Percentiles rank a stretch among this genome's conserved stretches.
These are phyloP conservation scores for Suhomyces coccinellae DNA, from an alignment of 1,139 yeast genomes.

Conservation along the genomic window DNA sequence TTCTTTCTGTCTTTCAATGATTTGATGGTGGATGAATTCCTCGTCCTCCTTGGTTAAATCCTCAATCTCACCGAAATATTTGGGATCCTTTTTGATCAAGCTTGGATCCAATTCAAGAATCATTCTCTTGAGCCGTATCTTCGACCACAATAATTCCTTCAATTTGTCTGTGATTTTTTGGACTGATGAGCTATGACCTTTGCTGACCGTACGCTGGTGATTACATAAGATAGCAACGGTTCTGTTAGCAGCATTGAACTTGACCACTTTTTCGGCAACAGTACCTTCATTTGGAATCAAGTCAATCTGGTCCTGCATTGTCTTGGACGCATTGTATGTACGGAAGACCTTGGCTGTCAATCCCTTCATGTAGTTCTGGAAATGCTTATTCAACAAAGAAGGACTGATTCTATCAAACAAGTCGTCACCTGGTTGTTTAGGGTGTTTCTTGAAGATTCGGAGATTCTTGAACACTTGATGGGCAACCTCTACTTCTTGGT, in stretches of 20 bases:
- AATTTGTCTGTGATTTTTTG: slow-evolving; percentile 76
- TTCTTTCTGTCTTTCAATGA: slow-evolving; percentile 62
- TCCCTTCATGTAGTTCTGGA: slow-evolving; percentile 89
- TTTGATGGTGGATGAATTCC: slow-evolving; percentile 52
- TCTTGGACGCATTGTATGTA: slow-evolving; percentile 93
- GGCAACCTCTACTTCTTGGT: slow-evolving; percentile 91
- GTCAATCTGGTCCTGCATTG: slow-evolving; percentile 94
- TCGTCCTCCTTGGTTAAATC: slow-evolving; percentile 69
- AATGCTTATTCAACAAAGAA: slow-evolving; percentile 74
- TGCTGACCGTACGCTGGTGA: slow-evolving; percentile 92
- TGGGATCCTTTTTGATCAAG: slow-evolving; percentile 51
- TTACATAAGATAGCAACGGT: slow-evolving; percentile 95
- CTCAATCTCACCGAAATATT: slow-evolving; percentile 68
- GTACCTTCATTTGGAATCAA: slow-evolving; percentile 81
- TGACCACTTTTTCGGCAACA: slow-evolving; percentile 81
- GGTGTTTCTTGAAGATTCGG: slow-evolving; percentile 80
- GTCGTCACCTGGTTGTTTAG: slow-evolving; percentile 90
- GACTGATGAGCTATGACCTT: slow-evolving; percentile 77
- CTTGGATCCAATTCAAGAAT: slow-evolving; percentile 64
- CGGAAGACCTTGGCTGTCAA: slow-evolving; percentile 96
- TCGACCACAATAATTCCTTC: slow-evolving; percentile 82
- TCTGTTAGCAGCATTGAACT: slow-evolving; percentile 91
- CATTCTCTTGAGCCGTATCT: slow-evolving; percentile 69
- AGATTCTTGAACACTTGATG: slow-evolving; percentile 86
- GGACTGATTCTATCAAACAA: slow-evolving; percentile 91